Evolutionary conservation across 2,329 filamentous ascomycete species (phyloP).

Genomic region (Geoglossum cookeanum): DNA sequence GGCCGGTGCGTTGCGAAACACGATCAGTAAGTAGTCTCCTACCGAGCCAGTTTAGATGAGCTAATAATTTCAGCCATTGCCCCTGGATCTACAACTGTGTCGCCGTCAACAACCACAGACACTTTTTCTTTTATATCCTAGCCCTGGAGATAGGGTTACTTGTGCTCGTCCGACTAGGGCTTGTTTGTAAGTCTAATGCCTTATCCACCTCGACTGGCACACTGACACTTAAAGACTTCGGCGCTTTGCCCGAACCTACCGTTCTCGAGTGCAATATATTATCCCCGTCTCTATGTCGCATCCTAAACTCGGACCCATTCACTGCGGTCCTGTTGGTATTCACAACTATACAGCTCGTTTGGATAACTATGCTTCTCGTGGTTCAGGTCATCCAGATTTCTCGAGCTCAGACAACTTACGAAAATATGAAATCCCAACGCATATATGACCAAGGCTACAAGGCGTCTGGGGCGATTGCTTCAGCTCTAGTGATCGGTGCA

Average conservation of each 20-base stretch:
- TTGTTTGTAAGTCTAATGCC: slow-evolving; percentile 37
- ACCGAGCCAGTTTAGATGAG: neutral
- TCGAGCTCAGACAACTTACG: slow-evolving; percentile 84
- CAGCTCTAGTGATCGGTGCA: slow-evolving; percentile 55
- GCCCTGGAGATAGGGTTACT: slow-evolving; percentile 58
- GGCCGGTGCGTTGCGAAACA: slow-evolving; percentile 87
- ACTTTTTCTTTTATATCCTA: slow-evolving; percentile 83
- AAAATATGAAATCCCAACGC: slow-evolving; percentile 76
- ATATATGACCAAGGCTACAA: slow-evolving; percentile 32
- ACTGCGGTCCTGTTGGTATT: slow-evolving; percentile 64
- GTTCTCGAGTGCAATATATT: slow-evolving; percentile 49
- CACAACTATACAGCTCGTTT: slow-evolving; percentile 69
- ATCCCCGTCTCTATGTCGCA: slow-evolving; percentile 51
- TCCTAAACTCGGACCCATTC: slow-evolving; percentile 66
- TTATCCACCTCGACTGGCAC: neutral
- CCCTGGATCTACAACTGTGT: slow-evolving; percentile 97
- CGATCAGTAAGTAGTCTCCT: slow-evolving; percentile 55
- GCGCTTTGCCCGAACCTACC: slow-evolving; percentile 32
- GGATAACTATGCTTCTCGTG: slow-evolving; percentile 92
- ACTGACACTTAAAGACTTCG: slow-evolving; percentile 34
- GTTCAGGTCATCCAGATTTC: slow-evolving; percentile 89
- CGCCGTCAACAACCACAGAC: slow-evolving; percentile 85
- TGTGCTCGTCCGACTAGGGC: slow-evolving; percentile 49
- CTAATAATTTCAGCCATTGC: slow-evolving; percentile 47
- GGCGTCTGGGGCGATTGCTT: slow-evolving; percentile 40